Base-by-base conservation (phyloP, 1,284 basidiomycete species). In the Papiliotrema nemorosa region DNA sequence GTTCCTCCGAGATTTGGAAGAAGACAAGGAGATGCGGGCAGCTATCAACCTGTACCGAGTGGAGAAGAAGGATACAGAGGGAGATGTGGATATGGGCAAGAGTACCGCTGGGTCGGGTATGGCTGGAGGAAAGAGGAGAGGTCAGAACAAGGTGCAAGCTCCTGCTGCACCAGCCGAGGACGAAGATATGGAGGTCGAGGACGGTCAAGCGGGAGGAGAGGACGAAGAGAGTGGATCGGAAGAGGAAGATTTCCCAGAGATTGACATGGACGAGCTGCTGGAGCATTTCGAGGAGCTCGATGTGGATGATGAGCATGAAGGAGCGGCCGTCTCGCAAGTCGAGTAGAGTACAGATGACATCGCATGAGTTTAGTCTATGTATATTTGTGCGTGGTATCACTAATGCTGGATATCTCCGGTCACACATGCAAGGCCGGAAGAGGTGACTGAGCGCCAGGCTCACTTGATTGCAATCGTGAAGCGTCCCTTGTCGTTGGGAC, bases 1-100 rank as follows among this genome's bases (percentile, higher is more conserved):
- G 56, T 98, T 98, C 84, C 78, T 98, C 75, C 82, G 89, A 46
- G 93, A 97, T 65, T 76, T 98, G 51, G 94, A 97, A 75, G 94
- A 98, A 74, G 94, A 98, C 76, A 86, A 88, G 45, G 94, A 97
- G 79, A 79, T 97, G 80, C 83, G 94, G 46, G 80, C 82, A 16
- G 84, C 84, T 16, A 86, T 98, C 66, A 96, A 97, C 75, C 66
- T 98, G 50, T 98, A 93, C 78, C 88, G 87, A 76, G 78, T 82
- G 16, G 66, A 74, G 7, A 57, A 54, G 25, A 58, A 62, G 53
- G 58, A 55, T 16, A 45, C 54, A 35, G 61, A 66, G 79, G 69
- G 50, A 18, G 63, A 70, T 57, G 64, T 62, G 37, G 59, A 52
- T 22, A 71, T 70, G 67, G 46, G 78, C 74, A 31, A 35, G 14